phyloP scores from a whole-genome alignment of 768 basidiomycete genomes.

The Russula lepida region DNA sequence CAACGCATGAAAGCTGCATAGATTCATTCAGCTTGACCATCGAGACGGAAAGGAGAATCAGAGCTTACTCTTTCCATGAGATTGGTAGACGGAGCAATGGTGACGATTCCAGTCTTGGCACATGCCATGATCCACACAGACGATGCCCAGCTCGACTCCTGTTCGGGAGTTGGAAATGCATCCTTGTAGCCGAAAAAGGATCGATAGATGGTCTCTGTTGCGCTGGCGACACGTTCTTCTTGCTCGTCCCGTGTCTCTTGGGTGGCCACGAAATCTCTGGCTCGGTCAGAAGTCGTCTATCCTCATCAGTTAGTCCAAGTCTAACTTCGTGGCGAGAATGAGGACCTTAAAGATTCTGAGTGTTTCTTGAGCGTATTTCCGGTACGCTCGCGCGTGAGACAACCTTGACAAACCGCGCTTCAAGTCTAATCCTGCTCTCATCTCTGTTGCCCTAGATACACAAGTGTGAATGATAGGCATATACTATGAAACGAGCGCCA shows the following conservation, averaged over 20 bases:
- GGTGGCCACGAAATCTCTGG: neutral
- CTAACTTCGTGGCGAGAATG: neutral
- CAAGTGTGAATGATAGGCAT: neutral
- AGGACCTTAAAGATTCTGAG: constrained; percentile 1
- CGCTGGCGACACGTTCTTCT: neutral
- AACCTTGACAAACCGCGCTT: constrained; percentile 6
- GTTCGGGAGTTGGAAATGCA: constrained; percentile 11
- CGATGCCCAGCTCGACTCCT: neutral
- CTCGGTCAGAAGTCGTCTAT: constrained; percentile 12
- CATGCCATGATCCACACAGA: constrained; percentile 12
- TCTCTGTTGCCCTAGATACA: constrained; percentile 4
- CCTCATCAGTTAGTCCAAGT: neutral
- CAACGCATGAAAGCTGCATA: neutral
- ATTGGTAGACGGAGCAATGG: neutral
- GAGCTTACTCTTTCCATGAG: constrained; percentile 5
- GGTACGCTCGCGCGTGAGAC: constrained; percentile 1
- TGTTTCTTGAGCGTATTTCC: constrained; percentile 4
- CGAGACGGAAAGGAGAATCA: neutral
- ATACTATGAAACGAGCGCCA: neutral
- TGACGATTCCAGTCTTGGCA: neutral
- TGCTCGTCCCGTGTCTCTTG: neutral
- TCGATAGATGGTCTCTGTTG: constrained; percentile 7
- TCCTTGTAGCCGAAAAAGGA: constrained; percentile 9
- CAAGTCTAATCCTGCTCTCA: constrained; percentile 5
- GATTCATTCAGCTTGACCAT: neutral